A percentile compares a stretch with the other conserved stretches of the same genome.
Evolutionary conservation across 169 alveolate species (phyloP).

Genomic region (Plasmodium yoelii): DNA sequence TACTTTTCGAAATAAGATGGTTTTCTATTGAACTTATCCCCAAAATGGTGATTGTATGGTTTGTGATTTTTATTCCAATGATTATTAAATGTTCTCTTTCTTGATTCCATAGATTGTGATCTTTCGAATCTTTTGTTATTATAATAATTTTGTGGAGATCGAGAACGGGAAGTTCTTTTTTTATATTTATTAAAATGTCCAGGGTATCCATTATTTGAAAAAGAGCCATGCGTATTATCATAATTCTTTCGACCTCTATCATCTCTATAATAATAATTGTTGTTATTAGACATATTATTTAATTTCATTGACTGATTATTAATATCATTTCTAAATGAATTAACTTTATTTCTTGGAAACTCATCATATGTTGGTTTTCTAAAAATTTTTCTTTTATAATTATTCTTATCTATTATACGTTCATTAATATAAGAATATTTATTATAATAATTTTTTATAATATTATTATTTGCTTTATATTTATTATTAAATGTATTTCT

Average conservation of each 20-base stretch:
- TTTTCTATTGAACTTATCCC: conserved; percentile 7
- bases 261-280: conserved; percentile 18
- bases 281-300: conserved; percentile 8
- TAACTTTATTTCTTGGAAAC: conserved; percentile 14
- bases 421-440: conserved; percentile 55
- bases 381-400: conserved; percentile 17
- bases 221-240: conserved; percentile 8
- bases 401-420: conserved; percentile 32
- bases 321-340: conserved; percentile 25
- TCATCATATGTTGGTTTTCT: conserved; percentile 53
- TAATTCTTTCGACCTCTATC: conserved; percentile 36
- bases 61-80: conserved; percentile 9
- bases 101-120: conserved; percentile 36
- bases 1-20: not conserved
- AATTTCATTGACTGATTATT: not conserved
- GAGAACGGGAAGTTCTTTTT: conserved; percentile 54
- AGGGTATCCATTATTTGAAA: conserved; percentile 20
- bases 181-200: conserved; percentile 42
- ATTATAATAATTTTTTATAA: conserved; percentile 38
- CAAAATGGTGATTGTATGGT: conserved; percentile 13
- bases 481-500: conserved; percentile 12
- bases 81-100: conserved; percentile 9
- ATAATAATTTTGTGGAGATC: conserved; percentile 21
- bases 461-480: conserved; percentile 21
- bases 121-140: conserved; percentile 36